Evolutionary conservation across 805 yeast species (phyloP).

Genomic region (Ogataea trehaloabstinens): DNA sequence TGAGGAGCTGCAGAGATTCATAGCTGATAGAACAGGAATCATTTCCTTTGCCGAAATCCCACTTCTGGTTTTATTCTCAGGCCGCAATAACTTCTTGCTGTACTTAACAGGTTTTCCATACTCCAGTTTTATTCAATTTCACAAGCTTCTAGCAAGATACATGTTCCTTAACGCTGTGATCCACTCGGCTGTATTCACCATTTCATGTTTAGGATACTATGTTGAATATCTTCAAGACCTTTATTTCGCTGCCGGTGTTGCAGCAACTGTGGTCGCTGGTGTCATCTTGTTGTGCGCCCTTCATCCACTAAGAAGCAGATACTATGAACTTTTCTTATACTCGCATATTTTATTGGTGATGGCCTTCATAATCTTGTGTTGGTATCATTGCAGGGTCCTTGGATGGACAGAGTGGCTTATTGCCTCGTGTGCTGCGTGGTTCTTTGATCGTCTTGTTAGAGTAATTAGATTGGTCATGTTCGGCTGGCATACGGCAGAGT

Average conservation of each 20-base stretch:
- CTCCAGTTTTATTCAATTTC: constrained; percentile 50
- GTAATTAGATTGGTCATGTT: constrained; percentile 28
- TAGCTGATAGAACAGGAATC: constrained; percentile 39
- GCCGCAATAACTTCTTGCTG: constrained; percentile 43
- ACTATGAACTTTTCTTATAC: constrained; percentile 62
- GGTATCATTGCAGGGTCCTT: constrained; percentile 51
- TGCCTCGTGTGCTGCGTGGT: constrained; percentile 46
- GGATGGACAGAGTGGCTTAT: constrained; percentile 36
- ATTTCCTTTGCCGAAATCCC: constrained; percentile 41
- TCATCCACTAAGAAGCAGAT: constrained; percentile 46
- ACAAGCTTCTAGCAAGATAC: constrained; percentile 63
- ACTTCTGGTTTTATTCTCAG: constrained; percentile 43
- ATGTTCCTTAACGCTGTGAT: constrained; percentile 38
- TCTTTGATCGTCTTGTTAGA: constrained; percentile 49
- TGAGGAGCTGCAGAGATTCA: constrained; percentile 31
- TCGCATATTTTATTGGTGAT: constrained; percentile 57
- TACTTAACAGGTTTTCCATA: constrained; percentile 44
- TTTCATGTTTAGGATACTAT: constrained; percentile 9
- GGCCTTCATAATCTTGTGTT: constrained; percentile 51
- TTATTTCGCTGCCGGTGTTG: constrained; percentile 32
- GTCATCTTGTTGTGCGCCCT: constrained; percentile 48
- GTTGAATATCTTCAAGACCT: constrained; percentile 5
- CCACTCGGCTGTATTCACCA: constrained; percentile 39
- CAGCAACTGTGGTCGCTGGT: constrained; percentile 42
- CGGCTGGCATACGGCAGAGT: constrained; percentile 23